Conservation (phyloP, 768 basidiomycete species). For the Sporobolomyces roseus region DNA sequence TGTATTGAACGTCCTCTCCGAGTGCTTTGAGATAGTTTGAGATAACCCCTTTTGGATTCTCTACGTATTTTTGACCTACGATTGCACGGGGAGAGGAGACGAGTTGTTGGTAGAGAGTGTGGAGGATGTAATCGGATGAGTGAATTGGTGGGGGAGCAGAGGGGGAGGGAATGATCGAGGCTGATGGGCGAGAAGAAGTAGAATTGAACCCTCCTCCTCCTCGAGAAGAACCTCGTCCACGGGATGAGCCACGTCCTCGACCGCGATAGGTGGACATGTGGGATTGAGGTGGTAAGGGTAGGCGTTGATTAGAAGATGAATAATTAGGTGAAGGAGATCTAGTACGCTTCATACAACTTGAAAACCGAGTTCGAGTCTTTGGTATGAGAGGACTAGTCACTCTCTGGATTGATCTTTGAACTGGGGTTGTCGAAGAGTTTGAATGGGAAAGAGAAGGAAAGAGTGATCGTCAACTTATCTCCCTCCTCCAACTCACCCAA, state of each 20-base stretch:
- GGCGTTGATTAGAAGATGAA: not conserved
- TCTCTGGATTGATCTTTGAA: too few relatives aligned
- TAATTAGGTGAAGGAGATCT: too few relatives aligned
- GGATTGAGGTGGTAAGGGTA: not conserved
- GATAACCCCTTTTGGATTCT: constrained; percentile 35
- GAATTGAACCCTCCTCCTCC: not conserved
- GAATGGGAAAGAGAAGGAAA: too few relatives aligned
- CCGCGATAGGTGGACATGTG: not conserved
- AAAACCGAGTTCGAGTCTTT: too few relatives aligned
- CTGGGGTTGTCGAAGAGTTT: too few relatives aligned
- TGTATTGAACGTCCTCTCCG: constrained; percentile 14
- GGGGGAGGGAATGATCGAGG: not conserved
- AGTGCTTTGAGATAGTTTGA: constrained; percentile 27
- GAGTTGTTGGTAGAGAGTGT: not conserved
- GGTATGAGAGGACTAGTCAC: too few relatives aligned
- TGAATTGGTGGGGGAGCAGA: not conserved
- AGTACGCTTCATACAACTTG: too few relatives aligned
- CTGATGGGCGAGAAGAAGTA: too few relatives aligned
- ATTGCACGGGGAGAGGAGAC: not conserved
- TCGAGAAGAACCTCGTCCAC: not conserved
- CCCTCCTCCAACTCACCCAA: not conserved
- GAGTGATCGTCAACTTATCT: too few relatives aligned
- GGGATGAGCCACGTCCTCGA: not conserved
- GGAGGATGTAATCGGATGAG: constrained; percentile 2
- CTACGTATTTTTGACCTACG: constrained; percentile 15